A percentile compares a stretch with the other conserved stretches of the same genome.
Evolutionary conservation across 768 basidiomycete species (phyloP).

Genomic region (Leccinum longicurvipes): DNA sequence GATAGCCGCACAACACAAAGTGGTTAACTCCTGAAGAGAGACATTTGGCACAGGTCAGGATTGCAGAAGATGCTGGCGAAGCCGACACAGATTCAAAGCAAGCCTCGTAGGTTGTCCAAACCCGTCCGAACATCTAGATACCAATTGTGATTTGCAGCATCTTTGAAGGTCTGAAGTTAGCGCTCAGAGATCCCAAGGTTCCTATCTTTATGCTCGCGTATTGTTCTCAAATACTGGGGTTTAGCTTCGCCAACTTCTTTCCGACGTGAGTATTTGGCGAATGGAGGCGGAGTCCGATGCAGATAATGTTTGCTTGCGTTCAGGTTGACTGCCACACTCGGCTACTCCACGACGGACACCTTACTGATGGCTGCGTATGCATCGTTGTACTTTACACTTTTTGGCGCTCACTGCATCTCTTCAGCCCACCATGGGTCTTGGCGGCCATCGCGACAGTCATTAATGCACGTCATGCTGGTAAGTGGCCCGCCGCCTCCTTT

Average conservation of each 20-base stretch:
- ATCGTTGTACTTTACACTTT: not conserved
- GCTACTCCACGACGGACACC: conserved; percentile 57
- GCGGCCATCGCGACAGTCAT: conserved; percentile 43
- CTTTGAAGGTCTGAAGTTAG: conserved; percentile 41
- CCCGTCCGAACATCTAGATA: not conserved
- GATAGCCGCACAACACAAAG: conserved; percentile 57
- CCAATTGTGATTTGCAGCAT: conserved; percentile 5
- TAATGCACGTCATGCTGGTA: conserved; percentile 55
- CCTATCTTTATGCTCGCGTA: conserved; percentile 52
- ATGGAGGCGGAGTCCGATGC: not conserved
- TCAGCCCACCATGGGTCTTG: conserved; percentile 63
- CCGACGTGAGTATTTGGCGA: conserved; percentile 36
- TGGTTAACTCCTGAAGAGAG: conserved; percentile 52
- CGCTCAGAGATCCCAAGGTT: conserved; percentile 55
- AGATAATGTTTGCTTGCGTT: not conserved
- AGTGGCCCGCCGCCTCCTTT: not conserved
- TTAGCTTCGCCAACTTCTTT: conserved; percentile 63
- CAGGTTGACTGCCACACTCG: conserved; percentile 60
- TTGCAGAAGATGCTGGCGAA: conserved; percentile 67
- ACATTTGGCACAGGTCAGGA: conserved; percentile 59
- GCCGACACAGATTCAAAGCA: conserved; percentile 54
- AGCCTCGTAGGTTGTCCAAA: conserved; percentile 48
- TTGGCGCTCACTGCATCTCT: not conserved
- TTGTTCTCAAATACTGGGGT: conserved; percentile 50
- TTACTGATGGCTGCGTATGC: conserved; percentile 60